Evolutionary conservation across 805 yeast genomes (phyloP).

Genomic region (Priceomyces melissophilus): DNA sequence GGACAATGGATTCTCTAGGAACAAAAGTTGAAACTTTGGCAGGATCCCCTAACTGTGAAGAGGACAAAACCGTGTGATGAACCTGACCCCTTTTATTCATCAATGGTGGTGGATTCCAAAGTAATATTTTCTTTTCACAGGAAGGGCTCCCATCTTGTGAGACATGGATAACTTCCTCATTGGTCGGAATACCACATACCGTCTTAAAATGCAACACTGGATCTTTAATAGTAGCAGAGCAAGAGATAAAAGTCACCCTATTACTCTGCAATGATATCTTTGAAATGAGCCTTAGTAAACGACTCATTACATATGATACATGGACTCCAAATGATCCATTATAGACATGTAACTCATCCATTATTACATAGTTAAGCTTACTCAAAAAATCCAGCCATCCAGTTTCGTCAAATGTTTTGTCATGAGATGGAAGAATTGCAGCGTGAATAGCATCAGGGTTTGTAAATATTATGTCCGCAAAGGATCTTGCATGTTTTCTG

Average conservation of each 20-base stretch:
- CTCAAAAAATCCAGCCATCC: constrained; percentile 69
- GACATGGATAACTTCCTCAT: constrained; percentile 51
- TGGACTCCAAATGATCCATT: constrained; percentile 91
- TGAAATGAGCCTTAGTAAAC: constrained; percentile 65
- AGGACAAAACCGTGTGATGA: constrained; percentile 1
- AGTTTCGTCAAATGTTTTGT: constrained; percentile 17
- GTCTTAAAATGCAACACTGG: constrained; percentile 71
- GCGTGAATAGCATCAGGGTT: constrained; percentile 94
- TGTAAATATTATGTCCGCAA: constrained; percentile 80
- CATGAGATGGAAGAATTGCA: constrained; percentile 75
- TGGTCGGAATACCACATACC: constrained; percentile 60
- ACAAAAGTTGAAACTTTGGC: constrained; percentile 13
- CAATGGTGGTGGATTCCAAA: constrained; percentile 79
- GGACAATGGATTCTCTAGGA: constrained; percentile 62
- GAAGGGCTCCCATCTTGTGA: constrained; percentile 85
- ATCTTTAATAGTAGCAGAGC: constrained; percentile 86
- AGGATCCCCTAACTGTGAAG: not conserved
- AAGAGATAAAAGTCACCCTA: constrained; percentile 71
- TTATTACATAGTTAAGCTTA: constrained; percentile 67
- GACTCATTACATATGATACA: constrained; percentile 78
- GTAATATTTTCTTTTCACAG: constrained; percentile 68
- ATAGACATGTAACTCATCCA: constrained; percentile 85
- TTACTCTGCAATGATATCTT: constrained; percentile 32
- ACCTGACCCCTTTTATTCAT: constrained; percentile 55
- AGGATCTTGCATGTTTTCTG: constrained; percentile 52